Evolutionary conservation across 106 monocot genomes (phyloP).

Genomic region (Posidonia australis): DNA sequence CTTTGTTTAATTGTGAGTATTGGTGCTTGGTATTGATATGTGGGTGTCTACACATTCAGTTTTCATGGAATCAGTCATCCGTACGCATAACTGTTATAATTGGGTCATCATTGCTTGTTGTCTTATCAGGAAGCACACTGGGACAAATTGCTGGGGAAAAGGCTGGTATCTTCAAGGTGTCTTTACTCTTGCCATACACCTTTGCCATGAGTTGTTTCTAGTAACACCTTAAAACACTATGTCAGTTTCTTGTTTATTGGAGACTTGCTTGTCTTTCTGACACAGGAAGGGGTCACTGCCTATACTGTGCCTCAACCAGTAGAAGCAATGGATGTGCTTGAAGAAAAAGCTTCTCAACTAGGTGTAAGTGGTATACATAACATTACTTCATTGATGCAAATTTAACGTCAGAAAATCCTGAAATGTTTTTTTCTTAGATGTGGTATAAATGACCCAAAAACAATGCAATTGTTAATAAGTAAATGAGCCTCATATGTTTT

Average conservation of each 20-base stretch:
- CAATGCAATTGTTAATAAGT: background rate
- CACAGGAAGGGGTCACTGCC: slow-evolving; percentile 55
- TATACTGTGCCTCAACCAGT: slow-evolving; percentile 55
- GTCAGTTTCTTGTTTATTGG: background rate
- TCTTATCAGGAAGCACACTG: slow-evolving; percentile 63
- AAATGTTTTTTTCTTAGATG: background rate
- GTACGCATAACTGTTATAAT: background rate
- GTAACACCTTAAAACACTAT: background rate
- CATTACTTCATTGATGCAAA: no score
- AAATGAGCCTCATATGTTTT: no score
- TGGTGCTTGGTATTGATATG: background rate
- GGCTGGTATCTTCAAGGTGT: slow-evolving; percentile 94
- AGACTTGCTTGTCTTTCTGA: slow-evolving; percentile 13
- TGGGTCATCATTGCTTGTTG: background rate
- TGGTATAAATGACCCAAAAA: background rate
- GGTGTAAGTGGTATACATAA: slow-evolving; percentile 26
- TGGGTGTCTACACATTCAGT: background rate
- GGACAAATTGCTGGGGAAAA: slow-evolving; percentile 71
- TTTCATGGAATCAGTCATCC: background rate
- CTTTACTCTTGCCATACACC: background rate
- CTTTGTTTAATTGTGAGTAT: no score
- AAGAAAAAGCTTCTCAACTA: slow-evolving; percentile 44
- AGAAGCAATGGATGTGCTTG: slow-evolving; percentile 66
- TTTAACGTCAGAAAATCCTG: background rate
- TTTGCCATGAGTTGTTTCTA: background rate